A percentile compares a stretch with the other conserved stretches of the same genome.
These are phyloP conservation scores for Tagetes patula DNA, from an alignment of 129 eudicot genomes.

Conservation along the genomic window DNA sequence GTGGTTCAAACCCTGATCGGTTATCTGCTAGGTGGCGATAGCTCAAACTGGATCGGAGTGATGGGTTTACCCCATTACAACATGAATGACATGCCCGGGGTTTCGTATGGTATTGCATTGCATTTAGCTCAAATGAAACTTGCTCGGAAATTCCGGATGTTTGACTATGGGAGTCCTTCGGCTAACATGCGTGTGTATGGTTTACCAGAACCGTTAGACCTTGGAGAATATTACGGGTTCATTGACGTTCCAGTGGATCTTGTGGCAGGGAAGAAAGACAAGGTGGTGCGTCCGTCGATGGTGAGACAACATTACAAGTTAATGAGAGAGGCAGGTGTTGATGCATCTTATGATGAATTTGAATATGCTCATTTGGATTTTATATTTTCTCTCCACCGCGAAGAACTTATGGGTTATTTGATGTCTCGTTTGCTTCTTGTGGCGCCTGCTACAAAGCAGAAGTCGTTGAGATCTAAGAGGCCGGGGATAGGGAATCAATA, in stretches of 20 bases:
- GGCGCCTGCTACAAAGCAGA: constrained; percentile 43
- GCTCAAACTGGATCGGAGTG: constrained; percentile 95
- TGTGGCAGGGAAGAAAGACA: constrained; percentile 82
- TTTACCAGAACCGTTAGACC: constrained; percentile 67
- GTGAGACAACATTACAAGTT: constrained; percentile 62
- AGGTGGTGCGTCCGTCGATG: constrained; percentile 86
- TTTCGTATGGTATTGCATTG: constrained; percentile 71
- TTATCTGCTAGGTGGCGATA: constrained; percentile 83
- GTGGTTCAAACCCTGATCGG: constrained; percentile 89
- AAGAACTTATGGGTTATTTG: constrained; percentile 80
- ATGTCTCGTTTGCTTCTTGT: constrained; percentile 76
- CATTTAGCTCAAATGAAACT: constrained; percentile 88
- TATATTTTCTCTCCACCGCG: constrained; percentile 71
- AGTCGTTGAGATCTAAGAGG: constrained; percentile 40
- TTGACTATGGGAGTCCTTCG: constrained; percentile 66
- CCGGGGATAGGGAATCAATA: constrained; percentile 36
- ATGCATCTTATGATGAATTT: constrained; percentile 68
- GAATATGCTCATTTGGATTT: constrained; percentile 95
- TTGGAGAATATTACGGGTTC: constrained; percentile 73
- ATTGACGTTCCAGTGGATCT: constrained; percentile 90
- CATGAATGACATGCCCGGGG: constrained; percentile 98
- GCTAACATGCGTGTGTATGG: constrained; percentile 74
- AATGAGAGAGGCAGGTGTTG: constrained; percentile 73
- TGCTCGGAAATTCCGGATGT: constrained; percentile 57
- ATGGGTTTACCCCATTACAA: constrained; percentile 85